These are phyloP conservation scores for Syzygium syzygioides DNA, from an alignment of 441 rosid species.

Conservation along the genomic window DNA sequence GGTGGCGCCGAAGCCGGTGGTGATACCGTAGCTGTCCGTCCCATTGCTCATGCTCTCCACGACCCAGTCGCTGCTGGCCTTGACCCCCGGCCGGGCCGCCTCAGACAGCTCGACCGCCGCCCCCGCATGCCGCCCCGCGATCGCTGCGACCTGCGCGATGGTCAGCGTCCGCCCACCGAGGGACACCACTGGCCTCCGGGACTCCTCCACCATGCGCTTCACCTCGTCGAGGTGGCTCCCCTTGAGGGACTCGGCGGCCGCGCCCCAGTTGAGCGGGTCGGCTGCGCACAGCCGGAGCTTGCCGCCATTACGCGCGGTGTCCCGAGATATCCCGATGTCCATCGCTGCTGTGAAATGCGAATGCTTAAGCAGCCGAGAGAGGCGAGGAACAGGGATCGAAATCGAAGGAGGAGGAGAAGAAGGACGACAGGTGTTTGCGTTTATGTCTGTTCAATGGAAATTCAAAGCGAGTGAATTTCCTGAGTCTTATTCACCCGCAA, in stretches of 20 bases:
- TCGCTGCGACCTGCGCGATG: constrained; percentile 28
- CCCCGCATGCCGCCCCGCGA: not conserved
- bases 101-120: constrained; percentile 27
- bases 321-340: not conserved
- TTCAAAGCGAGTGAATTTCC: constrained; percentile 23
- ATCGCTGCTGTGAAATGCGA: not conserved
- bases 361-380: not conserved
- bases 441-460: not conserved
- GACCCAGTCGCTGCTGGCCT: constrained; percentile 45
- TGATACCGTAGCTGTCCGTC: constrained; percentile 36
- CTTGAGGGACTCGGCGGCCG: constrained; percentile 25
- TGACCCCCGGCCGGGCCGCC: constrained; percentile 23
- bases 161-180: constrained; percentile 31
- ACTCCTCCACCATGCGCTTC: constrained; percentile 25
- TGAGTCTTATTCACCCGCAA: constrained; percentile 12
- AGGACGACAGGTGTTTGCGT: no score
- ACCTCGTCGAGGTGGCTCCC: constrained; percentile 43
- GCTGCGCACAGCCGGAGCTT: not conserved
- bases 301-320: not conserved
- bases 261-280: constrained; percentile 34
- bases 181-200: constrained; percentile 16
- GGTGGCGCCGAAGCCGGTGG: constrained; percentile 46
- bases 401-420: no score
- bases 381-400: not conserved
- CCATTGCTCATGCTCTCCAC: constrained; percentile 34